Conservation (phyloP, 192 early-diverging fungal genomes). For the Entomortierella parvispora region DNA sequence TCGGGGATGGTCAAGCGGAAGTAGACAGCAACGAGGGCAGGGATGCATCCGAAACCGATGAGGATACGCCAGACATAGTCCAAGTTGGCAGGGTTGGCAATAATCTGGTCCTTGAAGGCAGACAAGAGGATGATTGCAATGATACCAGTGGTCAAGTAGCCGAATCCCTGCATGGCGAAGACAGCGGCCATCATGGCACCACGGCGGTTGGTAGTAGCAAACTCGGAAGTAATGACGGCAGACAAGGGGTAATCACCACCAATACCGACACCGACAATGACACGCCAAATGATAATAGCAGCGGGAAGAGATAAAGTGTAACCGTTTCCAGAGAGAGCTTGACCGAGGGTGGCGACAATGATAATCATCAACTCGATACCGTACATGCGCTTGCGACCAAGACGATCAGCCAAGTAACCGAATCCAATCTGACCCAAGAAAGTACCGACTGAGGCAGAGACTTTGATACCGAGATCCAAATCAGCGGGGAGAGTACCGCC, state of each 20-base stretch:
- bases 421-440: conserved; percentile 87
- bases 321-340: conserved; percentile 76
- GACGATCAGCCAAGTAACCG: conserved; percentile 86
- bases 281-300: conserved; percentile 88
- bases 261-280: conserved; percentile 92
- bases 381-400: conserved; percentile 88
- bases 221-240: conserved; percentile 93
- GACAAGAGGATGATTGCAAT: conserved; percentile 79
- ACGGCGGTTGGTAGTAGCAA: conserved; percentile 79
- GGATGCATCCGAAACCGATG: conserved; percentile 86
- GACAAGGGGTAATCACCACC: conserved; percentile 97
- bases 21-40: conserved; percentile 87
- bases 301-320: conserved; percentile 75
- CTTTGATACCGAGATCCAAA: conserved; percentile 86
- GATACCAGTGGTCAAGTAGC: conserved; percentile 84
- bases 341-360: conserved; percentile 86
- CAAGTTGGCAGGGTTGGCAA: conserved; percentile 69
- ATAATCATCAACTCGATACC: conserved; percentile 91
- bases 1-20: conserved; percentile 93
- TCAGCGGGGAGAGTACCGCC: conserved; percentile 66
- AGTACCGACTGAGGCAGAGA: conserved; percentile 83
- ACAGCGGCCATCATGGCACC: conserved; percentile 84
- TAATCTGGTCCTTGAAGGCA: conserved; percentile 78
- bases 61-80: conserved; percentile 95
- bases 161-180: conserved; percentile 95